These are phyloP conservation scores for Fusarium sp. DNA, from an alignment of 2,329 filamentous ascomycete genomes.

Conservation along the genomic window DNA sequence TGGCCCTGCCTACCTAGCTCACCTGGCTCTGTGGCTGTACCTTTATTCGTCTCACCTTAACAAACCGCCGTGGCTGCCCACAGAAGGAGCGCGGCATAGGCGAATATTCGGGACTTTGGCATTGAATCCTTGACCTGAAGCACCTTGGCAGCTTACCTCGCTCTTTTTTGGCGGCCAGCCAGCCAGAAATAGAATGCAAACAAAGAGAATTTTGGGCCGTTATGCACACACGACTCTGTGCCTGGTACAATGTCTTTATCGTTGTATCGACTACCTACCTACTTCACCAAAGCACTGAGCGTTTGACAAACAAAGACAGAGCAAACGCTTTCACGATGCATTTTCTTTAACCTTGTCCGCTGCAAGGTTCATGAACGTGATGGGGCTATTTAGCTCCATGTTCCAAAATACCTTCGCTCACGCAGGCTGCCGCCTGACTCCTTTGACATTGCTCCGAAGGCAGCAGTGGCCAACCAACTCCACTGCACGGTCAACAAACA, in stretches of 20 bases:
- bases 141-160: background rate
- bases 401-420: background rate
- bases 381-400: background rate
- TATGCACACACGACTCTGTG: background rate
- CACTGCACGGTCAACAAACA: conserved; percentile 4
- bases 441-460: conserved; percentile 29
- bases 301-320: background rate
- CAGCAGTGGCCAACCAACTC: conserved; percentile 30
- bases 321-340: background rate
- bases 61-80: background rate
- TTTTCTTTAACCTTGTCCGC: background rate
- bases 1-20: background rate
- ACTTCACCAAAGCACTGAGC: background rate
- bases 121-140: background rate
- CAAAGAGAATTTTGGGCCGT: background rate
- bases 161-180: background rate
- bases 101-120: background rate
- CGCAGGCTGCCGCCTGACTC: conserved; percentile 14
- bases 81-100: background rate
- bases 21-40: background rate
- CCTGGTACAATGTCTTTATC: background rate
- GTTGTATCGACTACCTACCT: background rate
- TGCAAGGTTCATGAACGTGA: background rate
- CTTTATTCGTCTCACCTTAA: background rate
- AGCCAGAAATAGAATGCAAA: background rate